Conservation (phyloP, 768 basidiomycete genomes). For the Termitomyces sp. region DNA sequence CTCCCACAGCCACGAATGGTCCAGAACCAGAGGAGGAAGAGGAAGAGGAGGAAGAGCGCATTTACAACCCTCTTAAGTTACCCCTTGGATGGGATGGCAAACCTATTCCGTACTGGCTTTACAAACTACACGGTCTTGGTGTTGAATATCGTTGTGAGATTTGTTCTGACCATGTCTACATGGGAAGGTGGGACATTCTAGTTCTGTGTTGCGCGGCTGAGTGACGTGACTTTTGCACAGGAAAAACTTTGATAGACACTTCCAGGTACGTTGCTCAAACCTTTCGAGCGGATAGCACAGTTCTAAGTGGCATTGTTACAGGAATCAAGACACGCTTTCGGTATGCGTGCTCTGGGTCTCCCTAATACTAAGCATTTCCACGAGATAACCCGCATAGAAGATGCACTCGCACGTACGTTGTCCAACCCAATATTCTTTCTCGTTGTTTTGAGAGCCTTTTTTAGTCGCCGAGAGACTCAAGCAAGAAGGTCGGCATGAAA, state of each 20-base stretch:
- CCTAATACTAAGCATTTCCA: slow-evolving; percentile 99
- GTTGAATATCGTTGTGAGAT: slow-evolving; percentile 98
- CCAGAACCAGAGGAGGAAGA: slow-evolving; percentile 54
- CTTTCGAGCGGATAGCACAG: slow-evolving; percentile 44
- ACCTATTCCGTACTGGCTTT: slow-evolving; percentile 98
- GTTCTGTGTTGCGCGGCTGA: not conserved
- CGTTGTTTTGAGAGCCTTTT: not conserved
- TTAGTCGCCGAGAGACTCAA: slow-evolving; percentile 97
- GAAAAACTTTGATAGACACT: slow-evolving; percentile 96
- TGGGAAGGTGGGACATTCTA: slow-evolving; percentile 69
- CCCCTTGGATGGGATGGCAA: slow-evolving; percentile 99
- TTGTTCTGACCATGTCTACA: slow-evolving; percentile 94
- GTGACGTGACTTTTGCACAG: slow-evolving; percentile 30
- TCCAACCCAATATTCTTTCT: not conserved
- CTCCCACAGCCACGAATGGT: slow-evolving; percentile 43
- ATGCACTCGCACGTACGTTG: slow-evolving; percentile 86
- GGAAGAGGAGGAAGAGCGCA: slow-evolving; percentile 93
- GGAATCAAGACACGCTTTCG: slow-evolving; percentile 96
- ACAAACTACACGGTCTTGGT: slow-evolving; percentile 97
- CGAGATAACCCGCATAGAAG: slow-evolving; percentile 95
- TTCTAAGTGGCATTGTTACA: slow-evolving; percentile 28
- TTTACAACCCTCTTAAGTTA: slow-evolving; percentile 96
- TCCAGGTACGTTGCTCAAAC: slow-evolving; percentile 58
- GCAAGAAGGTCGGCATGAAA: slow-evolving; percentile 92
- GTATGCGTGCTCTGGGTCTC: slow-evolving; percentile 94